These are phyloP conservation scores for Globisporangium splendens DNA, from an alignment of 352 stramenopile species.

Conservation along the genomic window DNA sequence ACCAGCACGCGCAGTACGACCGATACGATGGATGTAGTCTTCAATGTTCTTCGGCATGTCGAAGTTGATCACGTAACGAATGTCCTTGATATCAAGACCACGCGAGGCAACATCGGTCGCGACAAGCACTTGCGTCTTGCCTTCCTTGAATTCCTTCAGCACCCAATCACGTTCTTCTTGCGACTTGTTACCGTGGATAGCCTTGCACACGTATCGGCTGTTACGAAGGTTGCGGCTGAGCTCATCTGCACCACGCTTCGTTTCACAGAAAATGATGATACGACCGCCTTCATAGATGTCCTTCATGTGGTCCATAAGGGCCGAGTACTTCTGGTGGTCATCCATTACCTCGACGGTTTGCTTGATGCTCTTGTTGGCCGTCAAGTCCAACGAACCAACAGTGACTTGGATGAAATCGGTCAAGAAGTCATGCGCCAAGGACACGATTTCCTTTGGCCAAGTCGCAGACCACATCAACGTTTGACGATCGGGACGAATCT, in stretches of 20 bases:
- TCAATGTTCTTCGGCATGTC: conserved; percentile 99
- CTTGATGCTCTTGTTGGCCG: conserved; percentile 98
- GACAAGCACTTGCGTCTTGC: conserved; percentile 93
- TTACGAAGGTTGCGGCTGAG: conserved; percentile 92
- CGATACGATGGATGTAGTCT: conserved; percentile 98
- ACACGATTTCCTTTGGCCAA: conserved; percentile 98
- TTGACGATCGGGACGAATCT: conserved; percentile 97
- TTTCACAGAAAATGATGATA: conserved; percentile 99
- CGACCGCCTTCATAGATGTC: conserved; percentile 88
- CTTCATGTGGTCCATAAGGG: conserved; percentile 82
- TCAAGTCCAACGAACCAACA: conserved; percentile 93
- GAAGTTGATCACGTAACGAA: conserved; percentile 99
- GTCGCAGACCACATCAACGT: conserved; percentile 99
- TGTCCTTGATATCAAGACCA: conserved; percentile 99
- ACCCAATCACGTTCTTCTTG: conserved; percentile 97
- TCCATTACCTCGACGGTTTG: conserved; percentile 96
- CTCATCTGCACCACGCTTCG: conserved; percentile 97
- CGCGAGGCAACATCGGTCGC: conserved; percentile 99
- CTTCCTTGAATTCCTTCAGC: conserved; percentile 96
- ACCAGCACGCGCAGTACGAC: conserved; percentile 96
- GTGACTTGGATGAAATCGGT: conserved; percentile 97
- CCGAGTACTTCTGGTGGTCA: conserved; percentile 95
- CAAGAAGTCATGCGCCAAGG: conserved; percentile 96
- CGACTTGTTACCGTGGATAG: conserved; percentile 99
- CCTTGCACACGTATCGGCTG: conserved; percentile 93